Base-by-base conservation (phyloP, 805 yeast species). In the Martiniozyma abietophila region DNA sequence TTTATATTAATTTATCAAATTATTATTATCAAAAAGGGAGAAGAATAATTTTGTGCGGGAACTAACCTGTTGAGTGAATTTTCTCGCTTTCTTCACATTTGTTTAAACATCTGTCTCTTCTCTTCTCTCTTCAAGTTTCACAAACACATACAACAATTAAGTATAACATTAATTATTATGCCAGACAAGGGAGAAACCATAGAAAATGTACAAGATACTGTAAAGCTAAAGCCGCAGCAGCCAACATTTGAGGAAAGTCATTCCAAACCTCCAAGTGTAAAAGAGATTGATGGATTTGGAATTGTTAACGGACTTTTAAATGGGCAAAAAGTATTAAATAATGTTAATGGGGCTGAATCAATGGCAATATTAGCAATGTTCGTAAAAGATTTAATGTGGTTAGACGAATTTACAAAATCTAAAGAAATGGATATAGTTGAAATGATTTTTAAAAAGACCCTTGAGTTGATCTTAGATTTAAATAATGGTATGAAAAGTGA, bases 231-330 rank as follows among this genome's bases (percentile, higher is more conserved):
- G 25, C 42, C 48, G 7, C 54, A 48, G 29, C 33, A 26, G 18
- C 49, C 54, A 15, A 51, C 54, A 6, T 48, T 49, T 33, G 46
- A 38, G 10, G 44, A 45, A 19, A 16, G 18, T 21, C 16, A 24
- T 12, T 20, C 8, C 27, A 18, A 28, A 38, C 10, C 27, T 34
- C 7, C 28, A 11, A 23, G 34, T n/a, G 25, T 35, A 6, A 17
- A 19, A 6, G 19, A 48, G 4, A 34, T 53, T 3, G 39, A 71
- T 55, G 21, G 62, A 46, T 49, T 58, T 48, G 44, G 61, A 36
- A 35, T 63, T 51, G 20, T 51, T 22, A 18, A 45, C 15, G 24
- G 47, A 42, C 34, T 40, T 12, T 25, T 55, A 32, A 38, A 40
- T 17, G 38, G 36, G 36, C 30, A 55, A 3, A 38, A 28, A 6